Percentiles rank a stretch among this genome's conserved stretches.
Conservation (phyloP, 192 early-diverging fungal genomes). For the Rhizoclosmatium globosum region DNA sequence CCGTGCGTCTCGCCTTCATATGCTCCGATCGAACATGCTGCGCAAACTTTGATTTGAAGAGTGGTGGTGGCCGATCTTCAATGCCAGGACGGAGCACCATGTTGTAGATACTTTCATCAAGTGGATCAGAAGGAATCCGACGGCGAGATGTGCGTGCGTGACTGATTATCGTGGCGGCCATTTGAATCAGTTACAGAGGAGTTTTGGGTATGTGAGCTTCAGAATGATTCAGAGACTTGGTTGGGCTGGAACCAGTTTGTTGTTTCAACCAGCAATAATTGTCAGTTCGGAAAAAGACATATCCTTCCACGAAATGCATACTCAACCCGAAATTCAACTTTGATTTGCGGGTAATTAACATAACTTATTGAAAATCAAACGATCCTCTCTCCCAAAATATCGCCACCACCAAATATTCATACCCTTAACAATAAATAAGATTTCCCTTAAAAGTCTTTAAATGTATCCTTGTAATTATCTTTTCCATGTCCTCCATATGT, state of each 20-base stretch:
- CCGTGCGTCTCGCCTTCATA: conserved; percentile 7
- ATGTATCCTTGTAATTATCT: conserved; percentile 77
- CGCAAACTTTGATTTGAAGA: conserved; percentile 43
- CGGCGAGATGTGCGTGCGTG: not conserved
- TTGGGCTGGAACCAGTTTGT: not conserved
- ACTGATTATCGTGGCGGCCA: conserved; percentile 39
- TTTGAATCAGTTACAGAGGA: not conserved
- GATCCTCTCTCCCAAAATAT: not conserved
- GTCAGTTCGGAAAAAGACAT: not conserved
- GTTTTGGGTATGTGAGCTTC: not conserved
- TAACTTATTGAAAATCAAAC: not conserved
- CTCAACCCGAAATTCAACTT: too few species aligned
- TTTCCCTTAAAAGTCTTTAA: conserved; percentile 70
- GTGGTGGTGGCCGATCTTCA: conserved; percentile 37
- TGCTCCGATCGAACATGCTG: conserved; percentile 42
- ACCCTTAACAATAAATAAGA: not conserved
- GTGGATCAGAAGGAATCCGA: conserved; percentile 38
- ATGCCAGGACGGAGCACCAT: conserved; percentile 42
- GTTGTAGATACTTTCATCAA: conserved; percentile 52
- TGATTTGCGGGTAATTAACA: too few species aligned
- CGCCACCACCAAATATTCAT: not conserved
- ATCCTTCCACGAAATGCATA: too few species aligned
- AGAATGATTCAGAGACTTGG: not conserved
- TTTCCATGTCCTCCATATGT: conserved; percentile 78
- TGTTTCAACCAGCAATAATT: not conserved